Evolutionary conservation across 306 rosid species (phyloP).

Genomic region (Vigna angularis): DNA sequence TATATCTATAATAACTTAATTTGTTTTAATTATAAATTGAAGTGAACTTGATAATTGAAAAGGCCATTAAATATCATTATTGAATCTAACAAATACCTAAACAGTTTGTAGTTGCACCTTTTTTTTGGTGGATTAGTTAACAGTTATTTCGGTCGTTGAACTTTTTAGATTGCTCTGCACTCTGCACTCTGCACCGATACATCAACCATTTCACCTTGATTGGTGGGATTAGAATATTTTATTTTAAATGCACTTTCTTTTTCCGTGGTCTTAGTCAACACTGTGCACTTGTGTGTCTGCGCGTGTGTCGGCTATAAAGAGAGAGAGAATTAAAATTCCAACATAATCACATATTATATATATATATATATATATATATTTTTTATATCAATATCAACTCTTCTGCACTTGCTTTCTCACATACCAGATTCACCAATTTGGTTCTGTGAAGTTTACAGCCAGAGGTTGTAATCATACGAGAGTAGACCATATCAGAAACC

Average conservation of each 20-base stretch:
- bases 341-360: conserved; percentile 23
- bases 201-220: conserved; percentile 40
- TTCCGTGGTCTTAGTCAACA: conserved; percentile 41
- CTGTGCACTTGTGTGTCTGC: conserved; percentile 27
- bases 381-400: conserved; percentile 61
- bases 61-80: not conserved
- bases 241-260: conserved; percentile 36
- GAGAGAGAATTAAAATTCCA: not conserved
- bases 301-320: conserved; percentile 45
- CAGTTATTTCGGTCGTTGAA: conserved; percentile 59
- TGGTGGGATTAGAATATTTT: conserved; percentile 44
- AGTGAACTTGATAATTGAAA: no score
- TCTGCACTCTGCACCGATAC: not conserved
- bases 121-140: conserved; percentile 44
- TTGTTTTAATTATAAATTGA: no score
- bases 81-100: not conserved
- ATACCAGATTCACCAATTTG: conserved; percentile 56
- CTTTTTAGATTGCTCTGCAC: conserved; percentile 26
- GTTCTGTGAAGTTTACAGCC: conserved; percentile 61
- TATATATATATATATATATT: conserved; percentile 27
- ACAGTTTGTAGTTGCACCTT: conserved; percentile 10
- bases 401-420: conserved; percentile 69
- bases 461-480: conserved; percentile 72
- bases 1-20: no score
- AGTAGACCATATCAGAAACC: conserved; percentile 10